A percentile compares a stretch with the other conserved stretches of the same genome.
phyloP scores from a whole-genome alignment of 176 grass and related monocot genomes.

The Carex cristatella region DNA sequence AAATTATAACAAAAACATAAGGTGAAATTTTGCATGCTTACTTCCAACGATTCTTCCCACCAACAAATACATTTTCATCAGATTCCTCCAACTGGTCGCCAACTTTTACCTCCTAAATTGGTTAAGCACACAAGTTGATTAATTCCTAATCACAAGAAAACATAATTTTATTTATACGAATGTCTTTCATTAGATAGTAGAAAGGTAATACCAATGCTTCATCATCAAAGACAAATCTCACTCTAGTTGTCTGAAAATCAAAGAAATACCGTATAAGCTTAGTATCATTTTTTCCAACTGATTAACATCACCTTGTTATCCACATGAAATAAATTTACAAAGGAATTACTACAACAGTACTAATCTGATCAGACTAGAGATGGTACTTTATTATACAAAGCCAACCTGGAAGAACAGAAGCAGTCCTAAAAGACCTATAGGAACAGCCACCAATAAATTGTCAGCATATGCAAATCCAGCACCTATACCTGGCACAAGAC shows the following conservation, averaged over 20 bases:
- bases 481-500: conserved; percentile 45
- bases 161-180: not conserved
- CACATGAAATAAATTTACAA: not conserved
- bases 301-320: not conserved
- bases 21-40: conserved; percentile 25
- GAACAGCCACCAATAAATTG: conserved; percentile 77
- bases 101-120: conserved; percentile 72
- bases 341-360: not conserved
- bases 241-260: conserved; percentile 75
- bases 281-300: not conserved
- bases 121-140: conserved; percentile 14
- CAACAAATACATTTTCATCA: conserved; percentile 88
- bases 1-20: not conserved
- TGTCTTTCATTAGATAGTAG: conserved; percentile 14
- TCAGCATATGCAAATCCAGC: conserved; percentile 67
- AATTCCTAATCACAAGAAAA: not conserved
- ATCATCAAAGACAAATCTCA: conserved; percentile 85
- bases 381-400: not conserved
- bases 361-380: not conserved
- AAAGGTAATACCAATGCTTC: conserved; percentile 69
- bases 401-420: conserved; percentile 75
- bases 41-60: conserved; percentile 96
- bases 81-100: conserved; percentile 64
- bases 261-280: conserved; percentile 1
- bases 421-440: conserved; percentile 65